These are phyloP conservation scores for Nothophaeocryptopus gaeumannii DNA, from an alignment of 2,329 filamentous ascomycete genomes.

Conservation along the genomic window DNA sequence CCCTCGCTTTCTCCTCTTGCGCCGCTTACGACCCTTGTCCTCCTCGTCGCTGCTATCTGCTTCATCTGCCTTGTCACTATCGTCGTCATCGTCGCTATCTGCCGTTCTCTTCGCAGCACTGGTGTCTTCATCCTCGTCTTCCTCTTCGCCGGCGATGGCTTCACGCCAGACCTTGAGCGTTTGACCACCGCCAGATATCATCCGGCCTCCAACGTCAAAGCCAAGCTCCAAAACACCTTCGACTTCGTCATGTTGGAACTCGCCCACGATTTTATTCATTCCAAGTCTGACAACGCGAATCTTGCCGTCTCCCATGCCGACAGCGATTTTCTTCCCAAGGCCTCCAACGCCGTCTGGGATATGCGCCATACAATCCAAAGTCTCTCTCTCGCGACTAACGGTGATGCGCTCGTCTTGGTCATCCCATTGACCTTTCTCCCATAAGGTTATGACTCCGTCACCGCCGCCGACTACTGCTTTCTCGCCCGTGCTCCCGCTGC, in stretches of 20 bases:
- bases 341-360: constrained; percentile 68
- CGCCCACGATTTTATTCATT: constrained; percentile 66
- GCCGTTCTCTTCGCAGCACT: constrained; percentile 44
- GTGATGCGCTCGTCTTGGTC: constrained; percentile 88
- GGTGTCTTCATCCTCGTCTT: constrained; percentile 49
- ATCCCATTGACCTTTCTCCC: constrained; percentile 93
- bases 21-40: constrained; percentile 42
- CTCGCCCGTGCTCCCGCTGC: constrained; percentile 65
- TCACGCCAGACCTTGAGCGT: constrained; percentile 89
- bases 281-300: constrained; percentile 75
- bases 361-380: constrained; percentile 72
- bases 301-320: constrained; percentile 77
- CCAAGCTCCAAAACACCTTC: constrained; percentile 79
- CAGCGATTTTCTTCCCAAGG: constrained; percentile 68
- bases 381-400: constrained; percentile 65
- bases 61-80: constrained; percentile 34
- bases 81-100: constrained; percentile 49
- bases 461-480: constrained; percentile 75
- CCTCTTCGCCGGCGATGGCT: constrained; percentile 55
- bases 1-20: constrained; percentile 42
- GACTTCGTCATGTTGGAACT: constrained; percentile 75
- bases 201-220: constrained; percentile 79
- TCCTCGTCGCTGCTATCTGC: constrained; percentile 44
- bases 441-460: constrained; percentile 81
- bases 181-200: constrained; percentile 85